phyloP scores from a whole-genome alignment of 345 rosid species.

The Salix suchowensis region DNA sequence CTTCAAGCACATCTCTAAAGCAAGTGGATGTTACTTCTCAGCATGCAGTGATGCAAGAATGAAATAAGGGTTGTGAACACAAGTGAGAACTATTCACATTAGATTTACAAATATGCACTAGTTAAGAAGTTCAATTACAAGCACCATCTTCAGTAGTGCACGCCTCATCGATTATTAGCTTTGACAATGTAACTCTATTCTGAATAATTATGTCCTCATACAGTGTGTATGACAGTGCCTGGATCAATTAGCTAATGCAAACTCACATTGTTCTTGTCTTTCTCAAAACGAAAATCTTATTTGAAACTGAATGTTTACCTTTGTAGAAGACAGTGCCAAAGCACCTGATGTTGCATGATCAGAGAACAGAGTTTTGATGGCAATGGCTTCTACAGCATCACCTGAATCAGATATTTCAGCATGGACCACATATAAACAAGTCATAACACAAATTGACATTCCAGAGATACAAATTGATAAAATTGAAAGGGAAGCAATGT shows the following conservation, averaged over 20 bases:
- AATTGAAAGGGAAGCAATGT: constrained; percentile 12
- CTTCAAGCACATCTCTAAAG: neutral
- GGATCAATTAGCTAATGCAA: too few species aligned
- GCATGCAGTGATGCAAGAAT: neutral
- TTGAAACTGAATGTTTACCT: constrained; percentile 40
- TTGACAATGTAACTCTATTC: neutral
- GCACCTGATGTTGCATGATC: constrained; percentile 76
- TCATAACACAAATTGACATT: neutral
- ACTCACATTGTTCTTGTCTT: too few species aligned
- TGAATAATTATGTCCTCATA: too few species aligned
- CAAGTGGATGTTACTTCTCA: neutral
- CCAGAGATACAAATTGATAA: neutral
- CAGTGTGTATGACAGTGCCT: too few species aligned
- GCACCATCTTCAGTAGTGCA: neutral
- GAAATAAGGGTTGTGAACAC: neutral
- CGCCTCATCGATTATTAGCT: neutral
- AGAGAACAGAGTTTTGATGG: constrained; percentile 62
- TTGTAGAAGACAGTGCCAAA: constrained; percentile 87
- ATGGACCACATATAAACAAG: constrained; percentile 1
- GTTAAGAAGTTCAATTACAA: neutral
- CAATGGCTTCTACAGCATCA: constrained; percentile 81
- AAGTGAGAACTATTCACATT: neutral
- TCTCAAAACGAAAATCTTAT: neutral
- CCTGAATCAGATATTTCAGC: constrained; percentile 40
- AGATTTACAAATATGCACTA: neutral